Conservation (phyloP, 2,329 filamentous ascomycete species). For the Sporothrix schenckii region DNA sequence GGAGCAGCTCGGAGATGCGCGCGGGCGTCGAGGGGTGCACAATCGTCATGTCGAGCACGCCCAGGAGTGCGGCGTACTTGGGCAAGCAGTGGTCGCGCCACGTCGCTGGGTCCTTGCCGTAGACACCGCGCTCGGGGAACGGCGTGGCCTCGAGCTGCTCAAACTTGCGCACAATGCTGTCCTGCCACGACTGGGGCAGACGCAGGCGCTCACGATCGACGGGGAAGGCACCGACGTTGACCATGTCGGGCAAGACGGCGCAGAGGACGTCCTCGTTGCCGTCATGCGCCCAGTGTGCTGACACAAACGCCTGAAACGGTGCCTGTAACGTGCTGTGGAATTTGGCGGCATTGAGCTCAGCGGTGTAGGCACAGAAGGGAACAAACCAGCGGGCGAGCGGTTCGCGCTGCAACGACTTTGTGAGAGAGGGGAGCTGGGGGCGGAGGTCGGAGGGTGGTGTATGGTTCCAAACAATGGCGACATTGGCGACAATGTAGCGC, state of each 20-base stretch:
- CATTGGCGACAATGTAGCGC: constrained; percentile 59
- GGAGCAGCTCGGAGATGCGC: constrained; percentile 66
- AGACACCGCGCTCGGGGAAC: constrained; percentile 65
- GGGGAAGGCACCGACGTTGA: constrained; percentile 59
- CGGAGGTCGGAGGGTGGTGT: constrained; percentile 80
- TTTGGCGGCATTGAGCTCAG: constrained; percentile 69
- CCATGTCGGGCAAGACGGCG: constrained; percentile 68
- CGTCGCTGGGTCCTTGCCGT: constrained; percentile 63
- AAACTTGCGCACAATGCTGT: constrained; percentile 71
- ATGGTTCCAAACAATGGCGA: constrained; percentile 70
- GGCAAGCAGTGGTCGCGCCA: constrained; percentile 67
- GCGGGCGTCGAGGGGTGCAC: constrained; percentile 69
- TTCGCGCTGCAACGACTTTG: constrained; percentile 65
- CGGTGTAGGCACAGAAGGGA: constrained; percentile 80
- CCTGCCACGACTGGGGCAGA: constrained; percentile 70
- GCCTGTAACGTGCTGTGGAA: constrained; percentile 79
- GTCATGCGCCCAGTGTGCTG: constrained; percentile 69
- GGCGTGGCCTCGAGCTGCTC: constrained; percentile 65
- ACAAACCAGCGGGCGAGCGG: constrained; percentile 74
- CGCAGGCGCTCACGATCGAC: constrained; percentile 54
- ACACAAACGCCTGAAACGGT: constrained; percentile 82
- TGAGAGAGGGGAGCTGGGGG: constrained; percentile 66
- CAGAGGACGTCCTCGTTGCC: constrained; percentile 70
- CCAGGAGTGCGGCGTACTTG: constrained; percentile 68
- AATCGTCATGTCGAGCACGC: constrained; percentile 62